These are phyloP conservation scores for Lagenidium giganteum DNA, from an alignment of 352 stramenopile genomes.

Conservation along the genomic window DNA sequence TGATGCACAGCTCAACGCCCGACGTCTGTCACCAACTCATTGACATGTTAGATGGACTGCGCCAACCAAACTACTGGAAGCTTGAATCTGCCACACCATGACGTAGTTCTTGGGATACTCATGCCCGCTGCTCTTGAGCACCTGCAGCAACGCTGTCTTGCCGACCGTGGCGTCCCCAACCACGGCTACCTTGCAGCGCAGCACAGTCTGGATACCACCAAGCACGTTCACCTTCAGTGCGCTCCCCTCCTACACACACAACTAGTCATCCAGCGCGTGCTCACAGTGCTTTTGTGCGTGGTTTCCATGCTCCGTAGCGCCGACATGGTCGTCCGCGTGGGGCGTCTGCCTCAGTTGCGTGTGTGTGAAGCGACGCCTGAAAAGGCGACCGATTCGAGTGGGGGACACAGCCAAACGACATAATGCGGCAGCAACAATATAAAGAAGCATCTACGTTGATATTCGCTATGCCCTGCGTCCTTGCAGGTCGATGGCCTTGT, in stretches of 20 bases:
- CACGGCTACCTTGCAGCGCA: slow-evolving; percentile 88
- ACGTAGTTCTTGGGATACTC: slow-evolving; percentile 95
- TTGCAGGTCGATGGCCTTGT: too few species aligned
- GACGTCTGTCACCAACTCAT: slow-evolving; percentile 57
- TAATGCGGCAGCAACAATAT: too few species aligned
- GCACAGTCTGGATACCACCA: slow-evolving; percentile 52
- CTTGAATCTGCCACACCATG: slow-evolving; percentile 54
- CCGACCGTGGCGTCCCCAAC: slow-evolving; percentile 88
- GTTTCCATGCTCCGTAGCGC: slow-evolving; percentile 89
- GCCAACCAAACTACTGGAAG: too few species aligned
- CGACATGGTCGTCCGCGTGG: too few species aligned
- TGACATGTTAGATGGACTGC: neutral
- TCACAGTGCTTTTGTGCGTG: slow-evolving; percentile 83
- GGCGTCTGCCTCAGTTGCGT: too few species aligned
- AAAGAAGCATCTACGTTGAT: too few species aligned
- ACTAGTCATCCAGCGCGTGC: neutral
- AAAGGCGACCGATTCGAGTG: neutral
- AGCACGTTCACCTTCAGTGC: too few species aligned
- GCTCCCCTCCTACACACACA: too few species aligned
- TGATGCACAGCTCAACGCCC: slow-evolving; percentile 87
- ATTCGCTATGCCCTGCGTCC: slow-evolving; percentile 8
- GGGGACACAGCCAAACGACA: too few species aligned
- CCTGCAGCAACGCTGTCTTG: slow-evolving; percentile 88
- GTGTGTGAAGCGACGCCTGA: neutral
- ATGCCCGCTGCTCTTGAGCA: slow-evolving; percentile 88